Conservation (phyloP, 2,329 filamentous ascomycete genomes). For the Penicillium sp. region DNA sequence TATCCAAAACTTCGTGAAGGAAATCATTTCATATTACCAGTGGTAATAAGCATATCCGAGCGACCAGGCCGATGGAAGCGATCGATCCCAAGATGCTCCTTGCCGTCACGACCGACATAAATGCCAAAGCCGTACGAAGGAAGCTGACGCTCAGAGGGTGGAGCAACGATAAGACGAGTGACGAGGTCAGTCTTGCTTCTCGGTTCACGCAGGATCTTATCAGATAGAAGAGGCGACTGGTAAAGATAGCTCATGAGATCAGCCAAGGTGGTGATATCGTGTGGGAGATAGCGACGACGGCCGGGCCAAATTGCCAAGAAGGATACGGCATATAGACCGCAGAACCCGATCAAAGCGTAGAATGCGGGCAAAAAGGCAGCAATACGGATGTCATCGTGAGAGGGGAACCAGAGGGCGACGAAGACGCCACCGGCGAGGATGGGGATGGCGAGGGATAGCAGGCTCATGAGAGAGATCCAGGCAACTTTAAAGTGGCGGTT, state of each 20-base stretch:
- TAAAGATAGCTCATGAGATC: conserved; percentile 71
- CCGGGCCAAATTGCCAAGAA: conserved; percentile 55
- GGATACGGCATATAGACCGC: conserved; percentile 60
- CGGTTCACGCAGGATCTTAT: conserved; percentile 63
- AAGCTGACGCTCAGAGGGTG: conserved; percentile 31
- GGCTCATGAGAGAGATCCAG: conserved; percentile 47
- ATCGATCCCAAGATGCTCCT: conserved; percentile 54
- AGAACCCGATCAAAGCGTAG: conserved; percentile 62
- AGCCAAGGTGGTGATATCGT: conserved; percentile 62
- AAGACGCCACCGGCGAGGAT: conserved; percentile 55
- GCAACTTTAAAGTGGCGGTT: conserved; percentile 53
- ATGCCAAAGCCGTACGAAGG: conserved; percentile 50
- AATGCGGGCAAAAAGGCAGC: conserved; percentile 65
- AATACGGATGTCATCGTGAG: conserved; percentile 46
- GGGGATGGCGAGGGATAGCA: conserved; percentile 47
- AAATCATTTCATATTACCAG: conserved; percentile 23
- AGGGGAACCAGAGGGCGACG: conserved; percentile 51
- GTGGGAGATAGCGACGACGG: conserved; percentile 59
- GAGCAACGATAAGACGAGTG: conserved; percentile 54
- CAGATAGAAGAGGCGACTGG: conserved; percentile 60
- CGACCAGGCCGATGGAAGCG: conserved; percentile 41
- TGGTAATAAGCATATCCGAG: conserved; percentile 39
- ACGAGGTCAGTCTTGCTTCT: conserved; percentile 60
- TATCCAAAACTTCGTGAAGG: conserved; percentile 1
- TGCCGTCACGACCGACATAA: conserved; percentile 50